Base-by-base conservation (phyloP, 345 rosid genomes). In the Eutrema heterophyllum region DNA sequence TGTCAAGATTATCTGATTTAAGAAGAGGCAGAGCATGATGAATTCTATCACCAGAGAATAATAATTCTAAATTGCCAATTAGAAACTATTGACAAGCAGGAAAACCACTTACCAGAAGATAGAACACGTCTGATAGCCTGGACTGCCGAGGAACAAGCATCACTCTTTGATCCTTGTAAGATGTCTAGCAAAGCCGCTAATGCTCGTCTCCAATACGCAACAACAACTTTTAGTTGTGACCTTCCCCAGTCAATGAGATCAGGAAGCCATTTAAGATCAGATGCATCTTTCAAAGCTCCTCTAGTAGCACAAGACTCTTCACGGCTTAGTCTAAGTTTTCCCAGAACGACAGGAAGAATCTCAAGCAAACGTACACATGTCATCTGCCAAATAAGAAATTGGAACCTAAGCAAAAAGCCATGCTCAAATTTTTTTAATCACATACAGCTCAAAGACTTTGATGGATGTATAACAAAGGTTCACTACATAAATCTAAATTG, bases 181-280 rank as follows among this genome's bases (percentile, higher is more conserved):
- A 82, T 58, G 75, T 76, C 84, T 76, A 94, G 76, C 74, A 88
- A 29, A 77, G 87, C 85, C 48, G 66, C 80, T 61, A 89, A 74
- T 51, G 97, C 82, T 68, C 88, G 86, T 81, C 82, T 94, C 98
- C 98, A 94, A 64, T 94, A 91, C 14, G 87, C 87, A 76, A 85
- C 63, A 44, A 94, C 75, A 52, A 91, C 97, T 76, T 87, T 91
- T 61, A 88, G 97, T 68, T 88, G 85, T 35, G 98, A 94, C 78
- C 84, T 88, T 62, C 95, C 97, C 98, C 98, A 94, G 40, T 91
- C 92, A 70, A 87, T 78, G 81, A 94, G 84, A 83, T 89, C 93
- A 83, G 84, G 86, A 77, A 94, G 93, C 98, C 98, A 94, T 68
- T 82, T 70, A 32, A 86, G 81, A 80, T 85, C 88, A 41, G 81